A percentile compares a stretch with the other conserved stretches of the same genome.
These are phyloP conservation scores for Francoa sonchifolia DNA, from an alignment of 441 rosid genomes.

Conservation along the genomic window DNA sequence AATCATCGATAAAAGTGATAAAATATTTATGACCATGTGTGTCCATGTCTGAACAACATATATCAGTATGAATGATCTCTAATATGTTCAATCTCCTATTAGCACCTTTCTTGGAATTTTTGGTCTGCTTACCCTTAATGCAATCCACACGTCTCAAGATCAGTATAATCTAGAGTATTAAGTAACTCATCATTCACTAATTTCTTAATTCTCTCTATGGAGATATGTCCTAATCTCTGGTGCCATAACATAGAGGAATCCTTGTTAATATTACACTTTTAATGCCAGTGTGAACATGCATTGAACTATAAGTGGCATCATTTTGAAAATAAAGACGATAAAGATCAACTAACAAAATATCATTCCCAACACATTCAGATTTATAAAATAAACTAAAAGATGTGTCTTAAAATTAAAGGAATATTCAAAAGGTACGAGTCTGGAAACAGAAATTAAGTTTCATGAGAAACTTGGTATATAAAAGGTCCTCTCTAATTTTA, in stretches of 20 bases:
- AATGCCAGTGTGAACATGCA: neutral
- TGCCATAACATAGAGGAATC: neutral
- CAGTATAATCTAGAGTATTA: no score
- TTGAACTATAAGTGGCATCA: no score
- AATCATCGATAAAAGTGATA: no score
- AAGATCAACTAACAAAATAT: neutral
- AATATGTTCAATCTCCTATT: neutral
- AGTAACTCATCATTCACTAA: no score
- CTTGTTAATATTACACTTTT: neutral
- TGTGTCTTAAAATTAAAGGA: neutral
- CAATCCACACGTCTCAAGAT: no score
- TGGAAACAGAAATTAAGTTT: conserved; percentile 1
- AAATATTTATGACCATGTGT: no score
- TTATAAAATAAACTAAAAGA: neutral
- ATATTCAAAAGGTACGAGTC: neutral
- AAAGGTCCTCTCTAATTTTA: no score
- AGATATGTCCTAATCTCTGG: neutral
- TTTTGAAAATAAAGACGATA: neutral
- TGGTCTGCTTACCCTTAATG: no score
- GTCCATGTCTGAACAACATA: neutral
- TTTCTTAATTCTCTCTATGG: no score
- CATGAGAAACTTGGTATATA: no score
- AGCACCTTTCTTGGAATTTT: no score
- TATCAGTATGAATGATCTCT: neutral
- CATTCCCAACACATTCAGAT: no score